These are phyloP conservation scores for Emmonsiellopsis sp. DNA, from an alignment of 2,329 filamentous ascomycete species.

Conservation along the genomic window DNA sequence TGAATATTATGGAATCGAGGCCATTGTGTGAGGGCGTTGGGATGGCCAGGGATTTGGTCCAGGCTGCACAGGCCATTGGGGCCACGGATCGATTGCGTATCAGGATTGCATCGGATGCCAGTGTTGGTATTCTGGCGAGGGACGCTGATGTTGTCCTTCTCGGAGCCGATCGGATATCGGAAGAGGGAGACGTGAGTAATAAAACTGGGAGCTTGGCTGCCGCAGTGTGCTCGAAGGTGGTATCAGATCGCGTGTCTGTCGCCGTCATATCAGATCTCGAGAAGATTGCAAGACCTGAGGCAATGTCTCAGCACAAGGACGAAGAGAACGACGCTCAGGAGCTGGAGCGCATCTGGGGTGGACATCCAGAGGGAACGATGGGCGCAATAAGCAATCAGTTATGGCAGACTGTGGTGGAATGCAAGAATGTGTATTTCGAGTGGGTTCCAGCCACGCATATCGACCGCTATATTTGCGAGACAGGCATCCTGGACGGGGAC, in stretches of 20 bases:
- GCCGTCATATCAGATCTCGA: constrained; percentile 49
- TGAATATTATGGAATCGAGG: constrained; percentile 58
- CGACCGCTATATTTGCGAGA: constrained; percentile 44
- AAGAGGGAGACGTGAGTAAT: constrained; percentile 53
- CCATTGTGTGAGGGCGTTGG: constrained; percentile 57
- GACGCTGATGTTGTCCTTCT: constrained; percentile 52
- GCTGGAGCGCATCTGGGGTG: constrained; percentile 24
- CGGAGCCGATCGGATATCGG: constrained; percentile 55
- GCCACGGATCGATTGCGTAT: constrained; percentile 29
- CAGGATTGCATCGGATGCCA: constrained; percentile 52
- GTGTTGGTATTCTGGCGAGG: constrained; percentile 44
- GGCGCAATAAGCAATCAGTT: not conserved
- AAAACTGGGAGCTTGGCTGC: constrained; percentile 57
- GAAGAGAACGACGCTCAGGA: constrained; percentile 48
- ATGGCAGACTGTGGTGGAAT: constrained; percentile 15
- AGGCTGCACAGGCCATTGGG: constrained; percentile 16
- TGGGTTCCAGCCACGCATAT: constrained; percentile 43
- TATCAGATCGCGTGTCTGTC: constrained; percentile 43
- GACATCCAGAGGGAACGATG: not conserved
- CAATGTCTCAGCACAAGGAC: constrained; percentile 35
- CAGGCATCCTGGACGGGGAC: constrained; percentile 25
- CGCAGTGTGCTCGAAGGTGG: constrained; percentile 45
- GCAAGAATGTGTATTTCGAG: constrained; percentile 45
- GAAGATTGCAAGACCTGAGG: constrained; percentile 47
- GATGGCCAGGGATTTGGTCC: constrained; percentile 40